Evolutionary conservation across 495 filamentous ascomycete species (phyloP), one percentile per base, ranked within the genome.

Genomic region (Trichocladium uniseriatum): DNA sequence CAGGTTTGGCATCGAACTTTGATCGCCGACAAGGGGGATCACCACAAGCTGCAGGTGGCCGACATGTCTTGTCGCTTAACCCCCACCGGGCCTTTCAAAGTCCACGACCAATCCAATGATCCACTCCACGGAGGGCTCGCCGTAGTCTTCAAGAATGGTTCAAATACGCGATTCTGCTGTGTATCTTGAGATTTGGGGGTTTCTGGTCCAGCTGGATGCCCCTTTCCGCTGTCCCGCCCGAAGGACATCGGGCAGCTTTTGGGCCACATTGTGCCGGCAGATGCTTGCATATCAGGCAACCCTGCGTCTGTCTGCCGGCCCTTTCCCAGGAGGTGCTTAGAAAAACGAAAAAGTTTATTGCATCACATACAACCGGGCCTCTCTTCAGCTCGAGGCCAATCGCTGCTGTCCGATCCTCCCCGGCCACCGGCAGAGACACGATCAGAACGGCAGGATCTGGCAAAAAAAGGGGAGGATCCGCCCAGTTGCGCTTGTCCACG

Each of bases 401-500:
- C 38, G 34, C 15, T 10, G 28, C 18, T 27, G 21, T 3, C 43
- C 31, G 42, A 42, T 43, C 43, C 28, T 5, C 29, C 47, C 21
- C 43, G 31, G 49, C 11, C 40, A 41, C 39, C 15, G 32, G 40
- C 42, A 51, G 19, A 2, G 5, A 32, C 31, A 14, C 31, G 31
- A 56, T 37, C 18, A 39, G 18, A 39, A 16, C 48, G 46, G 38
- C 46, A 52, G 45, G 40, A 51, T 46, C 46, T 52, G 31, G 38
- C 34, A 41, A 6, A 24, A 38, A 15, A 29, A 32, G 6, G 24
- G n/a, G 29, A 32, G 6, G 24, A 13, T 49, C 35, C 38, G 38
- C 56, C n/a, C 56, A 59, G 27, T 55, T 38, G 56, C 48, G 49
- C 38, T 10, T 6, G 49, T 59, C 52, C 52, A 59, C 56, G 56